Evolutionary conservation across 495 filamentous ascomycete genomes (phyloP), one percentile per base, ranked within the genome.

Genomic region (Podospora fimiseda): DNA sequence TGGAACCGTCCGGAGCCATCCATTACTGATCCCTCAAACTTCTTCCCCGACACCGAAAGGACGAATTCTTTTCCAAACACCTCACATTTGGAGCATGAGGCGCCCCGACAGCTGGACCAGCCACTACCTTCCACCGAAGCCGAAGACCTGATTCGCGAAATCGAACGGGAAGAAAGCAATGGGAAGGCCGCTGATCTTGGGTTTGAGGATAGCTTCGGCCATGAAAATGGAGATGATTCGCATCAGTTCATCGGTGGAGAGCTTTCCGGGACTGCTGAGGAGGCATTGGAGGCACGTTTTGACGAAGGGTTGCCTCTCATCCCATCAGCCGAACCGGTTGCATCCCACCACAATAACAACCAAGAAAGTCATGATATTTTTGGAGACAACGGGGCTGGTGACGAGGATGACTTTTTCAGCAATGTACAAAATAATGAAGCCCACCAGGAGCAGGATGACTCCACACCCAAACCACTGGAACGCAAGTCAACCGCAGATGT

Each of bases 41-140:
- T 75, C 41, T 75, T 84, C 68, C 64, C 73, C 9, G 63, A 72
- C 11, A 72, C 59, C 48, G 74, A 78, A 24, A 73, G 81, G 45
- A 77, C 81, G 40, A 83, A 86, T 60, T 85, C 82, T 0, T 86
- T 86, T 54, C 83, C 83, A 9, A 66, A 63, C 13, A 74, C 84
- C 1, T 73, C 76, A 22, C 73, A 74, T 13, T 36, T 67, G 0
- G 48, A 63, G 37, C 53, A 66, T 15, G 61, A 66, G 27, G 53
- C 64, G 6, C 56, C 57, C 14, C 57, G 60, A 27, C 61, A 70
- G 18, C 41, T 52, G 22, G 62, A 58, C 9, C 55, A 58, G 20
- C 58, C 58, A 3, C 45, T 57, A 20, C 24, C 56, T 16, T 53
- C 47, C 15, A 57, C 42, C 20, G 44, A 62, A 33, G 51, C 60